Conservation (phyloP, 495 filamentous ascomycete species). For the Penicillium verhagenii region DNA sequence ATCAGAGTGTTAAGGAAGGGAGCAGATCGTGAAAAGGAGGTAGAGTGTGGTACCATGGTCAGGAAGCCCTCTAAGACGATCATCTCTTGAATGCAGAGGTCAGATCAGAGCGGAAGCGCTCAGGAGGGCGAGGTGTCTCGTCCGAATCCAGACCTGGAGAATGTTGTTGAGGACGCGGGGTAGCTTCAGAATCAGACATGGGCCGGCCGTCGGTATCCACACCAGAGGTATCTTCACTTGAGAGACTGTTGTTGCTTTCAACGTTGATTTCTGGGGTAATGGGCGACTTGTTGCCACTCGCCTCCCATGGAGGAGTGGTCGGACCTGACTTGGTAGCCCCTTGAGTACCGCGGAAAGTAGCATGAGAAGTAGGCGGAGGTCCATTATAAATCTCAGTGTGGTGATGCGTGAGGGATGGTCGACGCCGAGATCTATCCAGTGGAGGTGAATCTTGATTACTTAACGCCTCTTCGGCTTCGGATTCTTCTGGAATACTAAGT, state of each 20-base stretch:
- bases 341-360: constrained; percentile 2
- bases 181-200: constrained; percentile 38
- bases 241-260: not conserved
- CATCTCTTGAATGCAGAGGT: not conserved
- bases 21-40: constrained; percentile 6
- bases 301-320: constrained; percentile 35
- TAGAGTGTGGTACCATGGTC: not conserved
- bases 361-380: constrained; percentile 12
- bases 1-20: constrained; percentile 10
- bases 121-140: constrained; percentile 71
- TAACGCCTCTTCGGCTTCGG: constrained; percentile 28
- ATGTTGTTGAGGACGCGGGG: constrained; percentile 39
- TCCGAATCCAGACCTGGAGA: constrained; percentile 48
- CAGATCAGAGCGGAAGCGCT: constrained; percentile 60
- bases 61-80: not conserved
- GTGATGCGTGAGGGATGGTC: constrained; percentile 23
- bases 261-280: constrained; percentile 34
- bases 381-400: constrained; percentile 28
- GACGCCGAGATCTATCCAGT: constrained; percentile 4
- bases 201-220: constrained; percentile 24
- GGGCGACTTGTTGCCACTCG: constrained; percentile 12
- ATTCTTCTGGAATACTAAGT: constrained; percentile 43
- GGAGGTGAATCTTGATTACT: constrained; percentile 27
- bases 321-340: constrained; percentile 23
- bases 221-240: constrained; percentile 24